phyloP scores from a whole-genome alignment of 176 grass and related monocot genomes.

The Sorghum bicolor region Sorghum_bicolor_NCBIv3 NC_012879.2:3108501-3109000 shows the following conservation, averaged over 20 bases:
- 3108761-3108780: slow-evolving; percentile 42
- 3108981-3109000: no score
- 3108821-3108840: not conserved
- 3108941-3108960: no score
- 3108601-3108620: not conserved
- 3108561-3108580: not conserved
- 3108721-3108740: slow-evolving; percentile 43
- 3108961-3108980: no score
- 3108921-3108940: not conserved
- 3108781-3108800: not conserved
- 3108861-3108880: not conserved
- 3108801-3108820: not conserved
- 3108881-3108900: not conserved
- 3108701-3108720: slow-evolving; percentile 50
- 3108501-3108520: slow-evolving; percentile 85
- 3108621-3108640: slow-evolving; percentile 20
- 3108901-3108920: not conserved
- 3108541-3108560: slow-evolving; percentile 85
- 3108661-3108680: slow-evolving; percentile 52
- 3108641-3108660: slow-evolving; percentile 13
- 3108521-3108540: slow-evolving; percentile 93
- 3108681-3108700: slow-evolving; percentile 52
- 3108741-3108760: slow-evolving; percentile 42
- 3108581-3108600: not conserved
- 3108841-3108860: not conserved